Percentiles rank a stretch among this genome's conserved stretches.
These are phyloP conservation scores for Carex pumila DNA, from an alignment of 176 grass and related monocot genomes.

Conservation along the genomic window DNA sequence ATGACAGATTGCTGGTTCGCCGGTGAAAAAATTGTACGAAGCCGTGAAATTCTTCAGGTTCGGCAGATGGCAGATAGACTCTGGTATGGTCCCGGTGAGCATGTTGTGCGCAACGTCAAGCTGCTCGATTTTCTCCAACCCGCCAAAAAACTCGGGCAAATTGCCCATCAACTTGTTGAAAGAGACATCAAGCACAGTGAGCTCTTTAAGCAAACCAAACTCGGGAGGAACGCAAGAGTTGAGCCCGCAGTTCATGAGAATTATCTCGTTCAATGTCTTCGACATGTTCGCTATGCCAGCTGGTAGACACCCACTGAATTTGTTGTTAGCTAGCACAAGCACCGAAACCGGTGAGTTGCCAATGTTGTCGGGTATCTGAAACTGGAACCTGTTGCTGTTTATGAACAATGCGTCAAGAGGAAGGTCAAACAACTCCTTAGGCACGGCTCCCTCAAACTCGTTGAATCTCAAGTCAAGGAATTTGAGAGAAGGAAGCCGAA, in stretches of 20 bases:
- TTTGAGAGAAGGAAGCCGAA: slow-evolving; percentile 26
- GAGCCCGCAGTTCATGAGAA: slow-evolving; percentile 65
- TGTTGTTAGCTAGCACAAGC: slow-evolving; percentile 77
- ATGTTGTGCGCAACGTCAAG: slow-evolving; percentile 67
- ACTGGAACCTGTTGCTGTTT: slow-evolving; percentile 71
- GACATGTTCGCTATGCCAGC: slow-evolving; percentile 77
- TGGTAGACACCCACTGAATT: slow-evolving; percentile 65
- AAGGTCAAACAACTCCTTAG: slow-evolving; percentile 48
- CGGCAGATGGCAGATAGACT: slow-evolving; percentile 54
- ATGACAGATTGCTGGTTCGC: slow-evolving; percentile 50
- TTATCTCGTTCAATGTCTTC: slow-evolving; percentile 57
- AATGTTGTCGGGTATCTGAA: slow-evolving; percentile 70
- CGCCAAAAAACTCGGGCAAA: slow-evolving; percentile 43
- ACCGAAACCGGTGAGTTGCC: slow-evolving; percentile 78
- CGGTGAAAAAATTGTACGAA: slow-evolving; percentile 69
- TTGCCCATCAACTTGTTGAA: slow-evolving; percentile 59
- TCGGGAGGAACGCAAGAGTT: slow-evolving; percentile 60
- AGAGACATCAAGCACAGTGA: slow-evolving; percentile 77
- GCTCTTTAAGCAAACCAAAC: slow-evolving; percentile 36
- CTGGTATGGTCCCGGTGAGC: slow-evolving; percentile 50
- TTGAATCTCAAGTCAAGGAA: slow-evolving; percentile 73
- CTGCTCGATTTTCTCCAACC: slow-evolving; percentile 45
- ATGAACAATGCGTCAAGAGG: slow-evolving; percentile 70
- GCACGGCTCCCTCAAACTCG: slow-evolving; percentile 72
- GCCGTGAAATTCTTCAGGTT: slow-evolving; percentile 70